Conservation (phyloP, 306 rosid species). For the Prinsepia uniflora region DNA sequence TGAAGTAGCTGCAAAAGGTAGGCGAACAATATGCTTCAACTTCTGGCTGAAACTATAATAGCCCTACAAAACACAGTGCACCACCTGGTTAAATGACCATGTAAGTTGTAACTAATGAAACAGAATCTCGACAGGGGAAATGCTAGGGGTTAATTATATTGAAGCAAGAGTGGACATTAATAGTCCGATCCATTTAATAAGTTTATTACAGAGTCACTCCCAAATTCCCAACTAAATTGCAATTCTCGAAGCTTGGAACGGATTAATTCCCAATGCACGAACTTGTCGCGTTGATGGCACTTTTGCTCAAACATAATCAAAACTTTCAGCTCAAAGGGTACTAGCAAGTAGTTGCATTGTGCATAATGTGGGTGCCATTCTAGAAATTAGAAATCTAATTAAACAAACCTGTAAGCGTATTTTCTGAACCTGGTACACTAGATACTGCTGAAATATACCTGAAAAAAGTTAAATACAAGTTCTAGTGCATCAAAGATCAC, state of each 20-base stretch:
- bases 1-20: constrained; percentile 85
- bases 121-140: constrained; percentile 10
- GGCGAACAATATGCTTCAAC: constrained; percentile 89
- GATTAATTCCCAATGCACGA: not conserved
- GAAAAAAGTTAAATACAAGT: constrained; percentile 29
- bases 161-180: not conserved
- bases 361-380: not conserved
- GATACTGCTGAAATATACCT: constrained; percentile 93
- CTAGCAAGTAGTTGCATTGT: not conserved
- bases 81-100: constrained; percentile 6
- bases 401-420: constrained; percentile 79
- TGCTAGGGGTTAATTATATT: not conserved
- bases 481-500: not conserved
- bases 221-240: not conserved
- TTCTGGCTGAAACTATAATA: constrained; percentile 99
- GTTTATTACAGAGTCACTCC: not conserved
- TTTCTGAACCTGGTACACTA: constrained; percentile 94
- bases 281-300: not conserved
- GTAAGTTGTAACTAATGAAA: constrained; percentile 2
- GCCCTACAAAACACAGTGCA: constrained; percentile 51
- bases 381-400: not conserved
- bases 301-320: not conserved
- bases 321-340: constrained; percentile 2
- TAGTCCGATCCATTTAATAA: not conserved
- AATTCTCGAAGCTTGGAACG: not conserved